These are phyloP conservation scores for Akebia trifoliata DNA, from an alignment of 164 flowering plant genomes.

Conservation along the genomic window DNA sequence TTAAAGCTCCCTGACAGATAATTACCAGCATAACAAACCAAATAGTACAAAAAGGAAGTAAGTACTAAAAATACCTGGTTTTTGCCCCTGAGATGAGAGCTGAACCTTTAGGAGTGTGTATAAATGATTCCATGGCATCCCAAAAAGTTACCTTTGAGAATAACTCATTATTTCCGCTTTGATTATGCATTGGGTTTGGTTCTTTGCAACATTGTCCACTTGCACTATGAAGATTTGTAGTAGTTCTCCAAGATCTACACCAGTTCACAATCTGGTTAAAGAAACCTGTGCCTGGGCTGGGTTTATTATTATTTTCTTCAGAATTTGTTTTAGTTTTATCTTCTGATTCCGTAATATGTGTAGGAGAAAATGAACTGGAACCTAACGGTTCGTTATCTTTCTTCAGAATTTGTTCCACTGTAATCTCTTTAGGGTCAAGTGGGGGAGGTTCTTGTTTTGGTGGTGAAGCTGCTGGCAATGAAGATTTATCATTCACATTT, in stretches of 20 bases:
- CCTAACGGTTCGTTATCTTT: slow-evolving; percentile 7
- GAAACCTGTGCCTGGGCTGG: slow-evolving; percentile 19
- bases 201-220: slow-evolving; percentile 16
- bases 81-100: slow-evolving; percentile 39
- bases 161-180: slow-evolving; percentile 22
- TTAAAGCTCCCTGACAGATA: background rate
- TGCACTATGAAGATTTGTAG: slow-evolving; percentile 12
- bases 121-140: slow-evolving; percentile 50
- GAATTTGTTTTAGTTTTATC: slow-evolving; percentile 6
- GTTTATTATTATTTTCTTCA: slow-evolving; percentile 17
- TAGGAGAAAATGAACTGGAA: slow-evolving; percentile 18
- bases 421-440: slow-evolving; percentile 10
- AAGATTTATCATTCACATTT: slow-evolving; percentile 16
- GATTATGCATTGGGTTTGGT: slow-evolving; percentile 10
- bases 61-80: slow-evolving; percentile 48
- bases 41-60: slow-evolving; percentile 1
- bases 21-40: background rate
- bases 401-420: slow-evolving; percentile 10
- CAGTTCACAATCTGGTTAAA: slow-evolving; percentile 26
- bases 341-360: slow-evolving; percentile 15
- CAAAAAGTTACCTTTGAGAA: slow-evolving; percentile 50
- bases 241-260: slow-evolving; percentile 28
- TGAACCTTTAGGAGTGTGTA: slow-evolving; percentile 40
- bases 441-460: slow-evolving; percentile 5
- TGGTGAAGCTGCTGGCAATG: slow-evolving; percentile 7